Conservation (phyloP, 495 filamentous ascomycete species). For the Lophiotrema nucula region DNA sequence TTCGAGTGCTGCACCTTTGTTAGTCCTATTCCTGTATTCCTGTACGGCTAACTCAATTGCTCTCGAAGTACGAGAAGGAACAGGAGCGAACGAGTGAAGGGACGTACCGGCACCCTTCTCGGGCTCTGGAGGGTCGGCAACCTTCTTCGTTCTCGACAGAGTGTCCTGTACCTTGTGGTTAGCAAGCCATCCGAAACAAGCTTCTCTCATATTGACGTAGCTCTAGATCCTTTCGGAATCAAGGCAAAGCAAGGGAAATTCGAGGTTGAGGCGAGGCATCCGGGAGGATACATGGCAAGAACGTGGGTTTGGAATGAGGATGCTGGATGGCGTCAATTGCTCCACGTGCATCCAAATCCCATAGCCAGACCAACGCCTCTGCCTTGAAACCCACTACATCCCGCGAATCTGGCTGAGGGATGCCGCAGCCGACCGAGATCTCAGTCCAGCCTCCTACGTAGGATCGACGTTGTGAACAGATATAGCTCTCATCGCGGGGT, state of each 20-base stretch:
- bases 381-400: background rate
- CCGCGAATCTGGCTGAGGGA: background rate
- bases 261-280: background rate
- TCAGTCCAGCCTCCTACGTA: background rate
- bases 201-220: too few relatives aligned
- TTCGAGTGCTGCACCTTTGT: slow-evolving; percentile 12
- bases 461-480: too few relatives aligned
- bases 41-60: background rate
- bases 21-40: background rate
- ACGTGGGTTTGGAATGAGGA: background rate
- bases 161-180: slow-evolving; percentile 2
- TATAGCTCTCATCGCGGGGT: too few relatives aligned
- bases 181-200: too few relatives aligned
- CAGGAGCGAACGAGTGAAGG: background rate
- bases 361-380: background rate
- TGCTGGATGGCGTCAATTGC: background rate
- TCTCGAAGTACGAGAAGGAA: background rate
- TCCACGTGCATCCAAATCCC: background rate
- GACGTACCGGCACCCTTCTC: slow-evolving; percentile 20
- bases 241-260: background rate
- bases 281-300: background rate
- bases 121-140: slow-evolving; percentile 12
- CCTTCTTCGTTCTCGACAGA: slow-evolving; percentile 22
- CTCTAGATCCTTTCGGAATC: too few relatives aligned
- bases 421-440: background rate